Base-by-base conservation (phyloP, 2,329 filamentous ascomycete genomes). In the Phyllosticta citrichinensis region DNA sequence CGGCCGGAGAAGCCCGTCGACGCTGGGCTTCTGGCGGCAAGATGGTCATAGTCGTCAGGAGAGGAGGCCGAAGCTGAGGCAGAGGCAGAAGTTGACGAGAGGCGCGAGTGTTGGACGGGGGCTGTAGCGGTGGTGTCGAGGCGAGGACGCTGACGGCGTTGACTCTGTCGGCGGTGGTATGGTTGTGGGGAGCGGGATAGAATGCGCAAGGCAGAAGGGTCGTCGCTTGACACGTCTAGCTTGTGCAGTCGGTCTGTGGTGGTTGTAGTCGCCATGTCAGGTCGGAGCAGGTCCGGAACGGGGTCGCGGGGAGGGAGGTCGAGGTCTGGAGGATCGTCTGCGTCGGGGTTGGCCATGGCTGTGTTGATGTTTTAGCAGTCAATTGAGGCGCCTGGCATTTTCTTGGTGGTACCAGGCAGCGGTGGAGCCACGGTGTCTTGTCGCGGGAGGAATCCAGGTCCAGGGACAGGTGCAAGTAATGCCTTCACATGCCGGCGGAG, bases 121-220 rank as follows among this genome's bases (percentile, higher is more conserved):
- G 9, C 35, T 14, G 40, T 47, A 5, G 40, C 40, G 40, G 40
- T 47, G 14, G 40, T 47, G 40, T 47, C 40, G 40, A 47, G 40
- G 10, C 22, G 30, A 12, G 27, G 24, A 19, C 6, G 5, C 19
- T 25, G 6, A 52, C 20, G 55, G 33, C 40, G 55, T 33, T 62
- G 60, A 17, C 17, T 24, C 17, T 27, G 52, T 20, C 68, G 71
- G 47, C 70, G 72, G 51, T 71, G 68, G 62, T 75, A 75, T 14
- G 72, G 73, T 57, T 75, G 71, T 24, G 73, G 73, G 9, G 71
- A 73, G 57, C 73, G 72, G 51, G 71, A 70, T 60, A 73, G 71
- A 30, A 72, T 65, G 61, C 71, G 68, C 60, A 73, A 67, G 17
- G 67, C 55, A n/a, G 40, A 47, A 8, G 40, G 40, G 8, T 47